Conservation (phyloP, 2,329 filamentous ascomycete species). For the Boeremia lycopersici region DNA sequence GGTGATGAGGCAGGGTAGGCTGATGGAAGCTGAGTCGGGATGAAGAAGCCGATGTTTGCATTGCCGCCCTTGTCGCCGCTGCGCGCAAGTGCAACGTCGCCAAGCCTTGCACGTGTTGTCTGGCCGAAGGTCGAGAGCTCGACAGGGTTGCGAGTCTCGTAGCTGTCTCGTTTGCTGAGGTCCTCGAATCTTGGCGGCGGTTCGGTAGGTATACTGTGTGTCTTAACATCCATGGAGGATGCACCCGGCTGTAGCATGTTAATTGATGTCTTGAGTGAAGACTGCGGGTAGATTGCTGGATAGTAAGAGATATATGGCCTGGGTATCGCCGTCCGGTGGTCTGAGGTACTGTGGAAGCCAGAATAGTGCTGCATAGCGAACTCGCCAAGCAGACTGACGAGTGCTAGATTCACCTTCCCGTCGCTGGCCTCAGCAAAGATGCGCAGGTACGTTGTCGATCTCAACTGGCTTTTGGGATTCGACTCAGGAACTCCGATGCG, state of each 20-base stretch:
- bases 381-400: conserved; percentile 30
- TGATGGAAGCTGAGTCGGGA: conserved; percentile 40
- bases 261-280: conserved; percentile 34
- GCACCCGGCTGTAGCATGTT: conserved; percentile 39
- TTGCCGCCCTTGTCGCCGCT: conserved; percentile 49
- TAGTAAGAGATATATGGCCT: conserved; percentile 43
- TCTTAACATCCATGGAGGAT: background rate
- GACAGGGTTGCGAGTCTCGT: conserved; percentile 44
- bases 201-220: conserved; percentile 18
- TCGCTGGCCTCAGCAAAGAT: conserved; percentile 39
- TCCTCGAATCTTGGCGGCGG: conserved; percentile 25
- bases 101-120: conserved; percentile 39
- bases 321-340: conserved; percentile 38
- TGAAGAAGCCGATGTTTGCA: conserved; percentile 46
- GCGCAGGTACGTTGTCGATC: conserved; percentile 41
- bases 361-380: conserved; percentile 43
- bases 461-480: conserved; percentile 36
- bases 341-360: conserved; percentile 38
- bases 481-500: conserved; percentile 40
- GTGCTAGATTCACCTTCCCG: conserved; percentile 26
- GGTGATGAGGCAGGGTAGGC: conserved; percentile 27
- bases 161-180: conserved; percentile 28
- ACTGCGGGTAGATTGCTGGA: conserved; percentile 37
- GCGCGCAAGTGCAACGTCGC: conserved; percentile 53
- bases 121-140: conserved; percentile 30